A percentile compares a stretch with the other conserved stretches of the same genome.
phyloP scores from a whole-genome alignment of 345 rosid species.

The Schrenkiella parvula region DNA sequence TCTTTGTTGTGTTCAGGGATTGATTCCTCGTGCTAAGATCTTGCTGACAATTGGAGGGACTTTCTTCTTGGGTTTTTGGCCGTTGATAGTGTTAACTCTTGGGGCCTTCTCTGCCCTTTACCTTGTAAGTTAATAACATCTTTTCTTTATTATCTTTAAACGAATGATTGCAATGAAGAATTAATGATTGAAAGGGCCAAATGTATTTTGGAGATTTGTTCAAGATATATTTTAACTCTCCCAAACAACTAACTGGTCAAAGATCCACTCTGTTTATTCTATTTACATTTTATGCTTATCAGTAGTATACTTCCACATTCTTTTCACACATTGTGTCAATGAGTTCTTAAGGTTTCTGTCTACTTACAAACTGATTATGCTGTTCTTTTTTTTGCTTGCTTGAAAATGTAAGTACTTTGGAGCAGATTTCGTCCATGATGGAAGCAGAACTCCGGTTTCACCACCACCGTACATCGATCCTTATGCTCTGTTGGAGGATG shows the following conservation, averaged over 20 bases:
- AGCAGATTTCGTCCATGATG: slow-evolving; percentile 66
- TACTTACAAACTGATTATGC: neutral
- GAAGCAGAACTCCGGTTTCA: slow-evolving; percentile 34
- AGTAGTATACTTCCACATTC: neutral
- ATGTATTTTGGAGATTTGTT: neutral
- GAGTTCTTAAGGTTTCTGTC: neutral
- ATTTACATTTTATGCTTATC: neutral
- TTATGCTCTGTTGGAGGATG: slow-evolving; percentile 68
- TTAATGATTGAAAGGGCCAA: neutral
- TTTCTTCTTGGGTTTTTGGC: slow-evolving; percentile 87
- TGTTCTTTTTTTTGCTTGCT: neutral
- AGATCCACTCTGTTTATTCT: too few relatives aligned
- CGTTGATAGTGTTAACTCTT: slow-evolving; percentile 64
- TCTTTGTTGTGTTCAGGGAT: slow-evolving; percentile 59
- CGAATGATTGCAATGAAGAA: neutral
- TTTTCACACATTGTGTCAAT: neutral
- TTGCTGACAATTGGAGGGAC: slow-evolving; percentile 84
- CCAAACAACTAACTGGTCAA: too few relatives aligned
- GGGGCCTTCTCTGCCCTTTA: slow-evolving; percentile 69
- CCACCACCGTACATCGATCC: slow-evolving; percentile 66
- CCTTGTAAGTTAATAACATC: slow-evolving; percentile 48
- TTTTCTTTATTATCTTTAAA: neutral
- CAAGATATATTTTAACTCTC: too few relatives aligned
- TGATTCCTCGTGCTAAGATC: slow-evolving; percentile 82
- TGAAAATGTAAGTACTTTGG: slow-evolving; percentile 61